A percentile compares a stretch with the other conserved stretches of the same genome.
phyloP scores from a whole-genome alignment of 2,329 filamentous ascomycete genomes.

The Dactylella cylindrospora region DNA sequence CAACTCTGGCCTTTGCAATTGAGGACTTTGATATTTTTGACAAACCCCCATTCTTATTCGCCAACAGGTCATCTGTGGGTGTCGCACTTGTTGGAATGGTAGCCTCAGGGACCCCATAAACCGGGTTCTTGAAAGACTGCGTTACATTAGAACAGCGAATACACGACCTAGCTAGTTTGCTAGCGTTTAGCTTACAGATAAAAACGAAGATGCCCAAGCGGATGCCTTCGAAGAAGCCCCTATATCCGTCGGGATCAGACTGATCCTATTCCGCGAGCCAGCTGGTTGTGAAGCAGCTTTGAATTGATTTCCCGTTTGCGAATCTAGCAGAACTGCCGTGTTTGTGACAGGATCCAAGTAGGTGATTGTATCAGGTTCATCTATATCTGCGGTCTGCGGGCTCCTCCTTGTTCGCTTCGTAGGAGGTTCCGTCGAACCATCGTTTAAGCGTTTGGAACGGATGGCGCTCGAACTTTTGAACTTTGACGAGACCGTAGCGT shows the following conservation, averaged over 20 bases:
- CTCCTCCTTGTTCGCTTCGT: background rate
- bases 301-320: slow-evolving; percentile 13
- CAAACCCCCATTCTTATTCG: background rate
- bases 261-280: slow-evolving; percentile 1
- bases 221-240: too few species aligned
- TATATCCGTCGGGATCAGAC: background rate
- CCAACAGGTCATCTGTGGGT: slow-evolving; percentile 49
- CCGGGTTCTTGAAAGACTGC: slow-evolving; percentile 13
- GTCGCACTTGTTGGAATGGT: slow-evolving; percentile 13
- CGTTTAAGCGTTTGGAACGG: too few species aligned
- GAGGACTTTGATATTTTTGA: slow-evolving; percentile 62
- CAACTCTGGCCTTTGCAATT: slow-evolving; percentile 64
- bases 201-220: background rate
- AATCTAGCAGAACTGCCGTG: slow-evolving; percentile 2
- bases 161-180: background rate
- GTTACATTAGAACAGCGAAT: background rate
- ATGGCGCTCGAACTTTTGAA: background rate
- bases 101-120: slow-evolving; percentile 11
- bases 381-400: background rate
- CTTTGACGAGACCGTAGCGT: slow-evolving; percentile 5
- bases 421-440: background rate
- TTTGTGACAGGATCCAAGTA: slow-evolving; percentile 6
- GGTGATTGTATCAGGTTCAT: background rate
- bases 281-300: background rate
- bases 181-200: slow-evolving; percentile 5